These are phyloP conservation scores for Geotrichum bryndzae DNA, from an alignment of 1,139 yeast genomes.

Conservation along the genomic window DNA sequence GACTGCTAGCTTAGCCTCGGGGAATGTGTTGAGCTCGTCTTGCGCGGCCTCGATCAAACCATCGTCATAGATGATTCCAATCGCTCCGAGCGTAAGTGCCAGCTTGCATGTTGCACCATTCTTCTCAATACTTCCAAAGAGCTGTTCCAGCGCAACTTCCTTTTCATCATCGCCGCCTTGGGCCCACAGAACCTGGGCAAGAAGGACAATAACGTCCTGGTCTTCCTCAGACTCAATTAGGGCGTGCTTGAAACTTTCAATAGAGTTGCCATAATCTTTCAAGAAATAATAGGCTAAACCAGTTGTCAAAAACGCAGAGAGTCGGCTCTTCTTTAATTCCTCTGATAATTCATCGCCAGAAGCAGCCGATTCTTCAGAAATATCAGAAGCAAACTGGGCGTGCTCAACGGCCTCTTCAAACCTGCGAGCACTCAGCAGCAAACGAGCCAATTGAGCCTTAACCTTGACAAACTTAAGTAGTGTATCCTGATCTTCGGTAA, in stretches of 20 bases:
- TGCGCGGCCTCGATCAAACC: conserved; percentile 57
- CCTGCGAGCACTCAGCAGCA: conserved; percentile 53
- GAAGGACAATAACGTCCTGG: conserved; percentile 58
- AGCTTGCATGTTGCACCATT: conserved; percentile 57
- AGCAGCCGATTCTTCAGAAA: conserved; percentile 41
- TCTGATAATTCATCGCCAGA: conserved; percentile 28
- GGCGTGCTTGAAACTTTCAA: conserved; percentile 60
- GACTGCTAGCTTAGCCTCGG: conserved; percentile 49
- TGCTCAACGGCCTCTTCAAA: conserved; percentile 56
- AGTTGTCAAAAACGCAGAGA: conserved; percentile 61
- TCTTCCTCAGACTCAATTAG: conserved; percentile 51
- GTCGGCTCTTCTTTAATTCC: conserved; percentile 24
- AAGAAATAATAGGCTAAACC: conserved; percentile 66
- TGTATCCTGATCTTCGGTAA: conserved; percentile 44
- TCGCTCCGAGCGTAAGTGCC: conserved; percentile 72
- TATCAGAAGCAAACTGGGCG: conserved; percentile 52
- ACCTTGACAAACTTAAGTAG: conserved; percentile 51
- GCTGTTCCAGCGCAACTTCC: conserved; percentile 61
- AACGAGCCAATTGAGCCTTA: conserved; percentile 65
- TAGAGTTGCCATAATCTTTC: conserved; percentile 55
- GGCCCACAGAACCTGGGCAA: conserved; percentile 75
- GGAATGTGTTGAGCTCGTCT: conserved; percentile 55
- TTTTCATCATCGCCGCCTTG: conserved; percentile 66
- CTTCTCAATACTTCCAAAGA: conserved; percentile 50
- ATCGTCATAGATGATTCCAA: conserved; percentile 60